phyloP scores from a whole-genome alignment of 495 filamentous ascomycete species.

The Mytilinidion resinicola region DNA sequence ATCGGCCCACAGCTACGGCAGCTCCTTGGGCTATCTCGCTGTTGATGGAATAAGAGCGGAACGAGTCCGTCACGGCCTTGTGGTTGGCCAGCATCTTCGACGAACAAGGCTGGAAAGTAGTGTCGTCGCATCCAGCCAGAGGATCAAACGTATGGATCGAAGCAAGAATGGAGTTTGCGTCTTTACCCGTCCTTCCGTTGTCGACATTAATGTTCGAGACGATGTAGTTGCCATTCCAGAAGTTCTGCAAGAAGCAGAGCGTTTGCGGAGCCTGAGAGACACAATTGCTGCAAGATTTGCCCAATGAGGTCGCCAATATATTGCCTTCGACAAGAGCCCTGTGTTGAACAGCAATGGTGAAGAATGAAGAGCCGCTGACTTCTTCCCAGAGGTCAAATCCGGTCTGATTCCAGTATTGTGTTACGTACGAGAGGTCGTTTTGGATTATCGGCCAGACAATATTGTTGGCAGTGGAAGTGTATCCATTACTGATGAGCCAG shows the following conservation, averaged over 20 bases:
- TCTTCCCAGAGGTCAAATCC: slow-evolving; percentile 73
- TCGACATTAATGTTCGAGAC: slow-evolving; percentile 48
- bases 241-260: slow-evolving; percentile 56
- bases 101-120: slow-evolving; percentile 59
- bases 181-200: slow-evolving; percentile 51
- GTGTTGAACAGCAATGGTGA: slow-evolving; percentile 44
- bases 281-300: slow-evolving; percentile 42
- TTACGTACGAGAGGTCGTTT: slow-evolving; percentile 64
- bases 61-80: slow-evolving; percentile 57
- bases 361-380: slow-evolving; percentile 57
- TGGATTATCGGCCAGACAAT: slow-evolving; percentile 57
- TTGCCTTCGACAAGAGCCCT: slow-evolving; percentile 58
- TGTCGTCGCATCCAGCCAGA: slow-evolving; percentile 48
- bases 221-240: slow-evolving; percentile 54
- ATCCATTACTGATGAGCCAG: slow-evolving; percentile 46
- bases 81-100: slow-evolving; percentile 58
- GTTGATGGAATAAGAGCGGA: slow-evolving; percentile 47
- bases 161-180: slow-evolving; percentile 56
- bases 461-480: slow-evolving; percentile 37
- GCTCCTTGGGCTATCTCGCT: slow-evolving; percentile 36
- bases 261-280: slow-evolving; percentile 53
- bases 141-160: slow-evolving; percentile 62
- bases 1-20: slow-evolving; percentile 60
- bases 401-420: slow-evolving; percentile 64
- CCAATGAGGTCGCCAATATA: slow-evolving; percentile 48